Percentiles rank a stretch among this genome's conserved stretches.
phyloP scores from a whole-genome alignment of 805 yeast species.

The Wickerhamomyces sydowiorum region DNA sequence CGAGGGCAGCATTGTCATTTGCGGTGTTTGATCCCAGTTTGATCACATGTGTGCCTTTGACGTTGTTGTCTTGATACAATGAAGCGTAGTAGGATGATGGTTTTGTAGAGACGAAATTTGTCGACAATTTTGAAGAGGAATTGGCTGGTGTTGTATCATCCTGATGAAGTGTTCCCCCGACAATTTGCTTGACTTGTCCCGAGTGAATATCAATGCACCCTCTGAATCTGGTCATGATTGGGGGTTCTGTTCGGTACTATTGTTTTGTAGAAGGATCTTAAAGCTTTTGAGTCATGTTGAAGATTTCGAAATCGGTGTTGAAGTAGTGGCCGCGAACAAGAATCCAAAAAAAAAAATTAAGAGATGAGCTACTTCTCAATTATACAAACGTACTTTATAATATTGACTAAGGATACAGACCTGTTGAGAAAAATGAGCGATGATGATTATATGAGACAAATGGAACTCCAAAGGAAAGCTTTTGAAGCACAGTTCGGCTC shows the following conservation, averaged over 20 bases:
- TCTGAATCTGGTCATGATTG: constrained; percentile 72
- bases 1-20: constrained; percentile 77
- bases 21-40: constrained; percentile 73
- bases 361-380: background rate
- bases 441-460: constrained; percentile 9
- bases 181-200: constrained; percentile 95
- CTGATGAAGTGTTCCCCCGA: constrained; percentile 77
- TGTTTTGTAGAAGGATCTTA: too few species aligned
- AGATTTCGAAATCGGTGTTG: background rate
- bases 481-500: constrained; percentile 64
- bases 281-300: too few species aligned
- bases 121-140: constrained; percentile 36
- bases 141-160: constrained; percentile 38
- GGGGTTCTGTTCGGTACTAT: background rate
- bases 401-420: too few species aligned
- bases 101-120: constrained; percentile 74
- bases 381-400: constrained; percentile 10
- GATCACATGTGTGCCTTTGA: constrained; percentile 86
- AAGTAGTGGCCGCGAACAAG: background rate
- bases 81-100: constrained; percentile 73
- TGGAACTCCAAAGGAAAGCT: constrained; percentile 51
- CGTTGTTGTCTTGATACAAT: constrained; percentile 52
- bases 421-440: constrained; percentile 1
- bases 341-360: background rate
- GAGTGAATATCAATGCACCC: constrained; percentile 96